Evolutionary conservation across 257 asterid species (phyloP), one percentile per base, ranked within the genome.

Genomic region (Asclepias syriaca): DNA sequence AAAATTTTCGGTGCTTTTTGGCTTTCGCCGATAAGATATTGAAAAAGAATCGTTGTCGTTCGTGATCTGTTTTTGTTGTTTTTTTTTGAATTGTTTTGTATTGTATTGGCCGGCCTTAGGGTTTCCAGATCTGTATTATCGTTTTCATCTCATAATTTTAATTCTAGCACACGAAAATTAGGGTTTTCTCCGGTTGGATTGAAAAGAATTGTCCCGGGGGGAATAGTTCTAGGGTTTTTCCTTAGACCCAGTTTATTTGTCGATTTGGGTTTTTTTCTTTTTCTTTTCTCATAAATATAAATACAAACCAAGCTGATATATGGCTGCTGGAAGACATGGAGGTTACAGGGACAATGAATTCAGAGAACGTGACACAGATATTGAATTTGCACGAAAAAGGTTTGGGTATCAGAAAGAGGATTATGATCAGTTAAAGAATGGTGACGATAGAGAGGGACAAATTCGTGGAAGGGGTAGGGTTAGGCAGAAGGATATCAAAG

Each of bases 261-360:
- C 64, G 43, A n/a, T 37, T 63, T 53, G 61, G 64, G 57, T 2
- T 59, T 66, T 22, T 32, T 34, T 50, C 18, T n/a, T 34, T 34
- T 34, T 34, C 5, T 34, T 34, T 34, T 34, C 39, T 34, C 39
- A 8, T 1, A 37, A 29, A 65, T 64, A 7, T 6, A 39, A 14
- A 21, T 5, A 32, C 16, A 0, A 0, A 22, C 12, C 6, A 8
- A 18, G 19, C 66, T 61, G 77, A 73, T 49, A 74, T 76, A 92
- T 92, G 98, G 92, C 95, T 5, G 85, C 90, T 78, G 97, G 93
- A 70, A 90, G 87, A 68, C 92, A 87, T 75, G 91, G 89, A 67
- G 91, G 88, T 71, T 85, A 77, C 79, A 81, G 86, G 75, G 95
- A 86, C 53, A 79, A 77, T 71, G 96, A 88, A 69, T 84, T 84